A percentile compares a stretch with the other conserved stretches of the same genome.
These are phyloP conservation scores for Haplosporangium sp. DNA, from an alignment of 371 early-diverging fungal species.

Conservation along the genomic window DNA sequence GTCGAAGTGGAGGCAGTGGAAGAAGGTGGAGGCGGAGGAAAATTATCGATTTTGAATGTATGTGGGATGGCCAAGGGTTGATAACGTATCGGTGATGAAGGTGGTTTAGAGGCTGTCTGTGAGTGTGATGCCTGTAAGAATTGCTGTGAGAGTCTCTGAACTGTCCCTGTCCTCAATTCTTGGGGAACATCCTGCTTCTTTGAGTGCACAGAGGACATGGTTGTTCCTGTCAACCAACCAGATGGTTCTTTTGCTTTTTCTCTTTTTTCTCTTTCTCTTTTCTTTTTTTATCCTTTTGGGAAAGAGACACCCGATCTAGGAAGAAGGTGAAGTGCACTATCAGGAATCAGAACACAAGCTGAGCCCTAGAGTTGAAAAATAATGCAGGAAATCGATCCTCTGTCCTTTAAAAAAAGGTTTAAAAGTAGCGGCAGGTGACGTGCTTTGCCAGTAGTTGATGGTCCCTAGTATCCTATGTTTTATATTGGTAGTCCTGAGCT, in stretches of 20 bases:
- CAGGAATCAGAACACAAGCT: background rate
- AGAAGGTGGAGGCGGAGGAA: background rate
- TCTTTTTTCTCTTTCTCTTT: background rate
- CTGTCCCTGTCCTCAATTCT: conserved; percentile 44
- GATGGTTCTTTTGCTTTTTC: background rate
- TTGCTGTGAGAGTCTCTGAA: conserved; percentile 53
- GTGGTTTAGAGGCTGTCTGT: conserved; percentile 19
- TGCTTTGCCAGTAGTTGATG: too few relatives aligned
- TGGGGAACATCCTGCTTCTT: conserved; percentile 45
- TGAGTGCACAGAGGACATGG: conserved; percentile 33
- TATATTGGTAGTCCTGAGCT: background rate
- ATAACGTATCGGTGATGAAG: conserved; percentile 26
- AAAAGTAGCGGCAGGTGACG: background rate
- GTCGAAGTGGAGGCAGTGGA: background rate
- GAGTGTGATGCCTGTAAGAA: conserved; percentile 36
- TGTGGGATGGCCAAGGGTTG: conserved; percentile 35
- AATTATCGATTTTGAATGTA: conserved; percentile 23
- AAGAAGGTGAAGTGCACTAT: background rate
- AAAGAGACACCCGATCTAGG: background rate
- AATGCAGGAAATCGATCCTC: background rate
- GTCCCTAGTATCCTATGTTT: background rate
- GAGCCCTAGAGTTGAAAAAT: background rate
- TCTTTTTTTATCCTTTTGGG: background rate
- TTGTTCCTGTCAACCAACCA: background rate
- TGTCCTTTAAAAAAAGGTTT: background rate